Base-by-base conservation (phyloP, 2,329 filamentous ascomycete genomes). In the Colletotrichum filicis region DNA sequence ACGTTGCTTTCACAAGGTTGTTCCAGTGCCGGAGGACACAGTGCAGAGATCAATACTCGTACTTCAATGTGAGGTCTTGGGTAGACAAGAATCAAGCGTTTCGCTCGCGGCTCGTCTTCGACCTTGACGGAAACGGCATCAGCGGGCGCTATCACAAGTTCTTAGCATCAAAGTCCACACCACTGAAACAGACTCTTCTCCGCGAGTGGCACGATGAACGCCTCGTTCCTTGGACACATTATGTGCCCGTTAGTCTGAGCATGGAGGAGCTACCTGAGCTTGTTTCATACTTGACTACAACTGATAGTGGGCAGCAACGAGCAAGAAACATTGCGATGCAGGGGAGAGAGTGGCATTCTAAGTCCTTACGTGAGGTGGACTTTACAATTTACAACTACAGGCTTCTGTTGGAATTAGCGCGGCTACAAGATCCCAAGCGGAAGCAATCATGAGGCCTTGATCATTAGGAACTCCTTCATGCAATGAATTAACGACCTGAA, bases 371-470 rank as follows among this genome's bases (percentile, higher is more conserved):
- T 55, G 88, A 89, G 57, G 85, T 88, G 49, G 91, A 93, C 77
- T 86, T 91, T 76, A 84, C 87, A 32, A 83, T 89, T 2, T 92
- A 91, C 82, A 83, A 89, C 32, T 92, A 92, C 76, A 83, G 92
- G 62, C 77, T 93, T 71, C 74, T 93, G 76, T 77, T 93, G 28
- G 91, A 93, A 83, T 85, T 87, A 62, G 83, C 82, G 22, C 81
- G 85, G 61, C 57, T 86, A 8, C 80, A 83, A 71, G 84, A 87
- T 65, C 79, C 78, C 5, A 56, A 74, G 5, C 19, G 42, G 22
- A 12, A 32, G 46, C 26, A 4, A 52, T 12, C 5, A 14, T 16
- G 52, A 55, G 22, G 22, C 14, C 9, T 14, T 9, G 22, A 49
- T 49, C 8, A 4, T 4, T 22, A 49, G 19, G 1, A 22, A 9